A percentile compares a stretch with the other conserved stretches of the same genome.
Evolutionary conservation across 2,329 filamentous ascomycete genomes (phyloP).

Genomic region (Penicillium sp.): DNA sequence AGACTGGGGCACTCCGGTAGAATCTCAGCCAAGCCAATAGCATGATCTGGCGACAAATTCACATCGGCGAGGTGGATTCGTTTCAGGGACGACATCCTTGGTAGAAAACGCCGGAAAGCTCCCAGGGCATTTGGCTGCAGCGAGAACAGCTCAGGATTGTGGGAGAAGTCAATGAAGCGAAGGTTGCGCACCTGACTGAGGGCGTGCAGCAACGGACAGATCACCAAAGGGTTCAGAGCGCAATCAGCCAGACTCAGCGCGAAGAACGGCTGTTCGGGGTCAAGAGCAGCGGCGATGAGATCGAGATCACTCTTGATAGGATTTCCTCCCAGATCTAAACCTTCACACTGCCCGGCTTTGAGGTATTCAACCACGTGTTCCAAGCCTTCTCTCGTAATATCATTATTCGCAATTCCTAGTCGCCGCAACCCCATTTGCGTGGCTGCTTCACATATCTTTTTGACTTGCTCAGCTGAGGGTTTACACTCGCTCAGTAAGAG

Average conservation of each 20-base stretch:
- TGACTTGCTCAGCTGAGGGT: constrained; percentile 67
- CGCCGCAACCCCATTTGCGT: constrained; percentile 72
- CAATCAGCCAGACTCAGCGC: constrained; percentile 84
- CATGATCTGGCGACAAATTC: constrained; percentile 78
- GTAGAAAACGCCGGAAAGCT: constrained; percentile 77
- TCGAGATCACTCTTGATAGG: constrained; percentile 59
- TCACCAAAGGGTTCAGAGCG: constrained; percentile 68
- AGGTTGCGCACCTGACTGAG: constrained; percentile 68
- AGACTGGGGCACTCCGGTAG: constrained; percentile 77
- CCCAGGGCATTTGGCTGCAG: constrained; percentile 69
- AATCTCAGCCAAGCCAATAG: constrained; percentile 85
- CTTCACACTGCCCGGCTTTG: constrained; percentile 73
- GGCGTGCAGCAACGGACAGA: constrained; percentile 72
- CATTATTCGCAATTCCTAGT: constrained; percentile 79
- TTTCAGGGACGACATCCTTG: constrained; percentile 72
- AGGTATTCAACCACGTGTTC: constrained; percentile 75
- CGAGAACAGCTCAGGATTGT: constrained; percentile 78
- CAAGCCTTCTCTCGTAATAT: constrained; percentile 69
- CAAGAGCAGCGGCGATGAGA: constrained; percentile 37
- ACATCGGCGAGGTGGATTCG: constrained; percentile 85
- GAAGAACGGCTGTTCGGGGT: constrained; percentile 60
- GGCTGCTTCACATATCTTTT: constrained; percentile 76
- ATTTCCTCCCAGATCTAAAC: constrained; percentile 85
- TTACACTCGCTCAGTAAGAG: constrained; percentile 78
- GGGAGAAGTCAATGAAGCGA: constrained; percentile 86